Evolutionary conservation across 805 yeast genomes (phyloP), one percentile per base, ranked within the genome.

Genomic region (Pichia paraexigua): DNA sequence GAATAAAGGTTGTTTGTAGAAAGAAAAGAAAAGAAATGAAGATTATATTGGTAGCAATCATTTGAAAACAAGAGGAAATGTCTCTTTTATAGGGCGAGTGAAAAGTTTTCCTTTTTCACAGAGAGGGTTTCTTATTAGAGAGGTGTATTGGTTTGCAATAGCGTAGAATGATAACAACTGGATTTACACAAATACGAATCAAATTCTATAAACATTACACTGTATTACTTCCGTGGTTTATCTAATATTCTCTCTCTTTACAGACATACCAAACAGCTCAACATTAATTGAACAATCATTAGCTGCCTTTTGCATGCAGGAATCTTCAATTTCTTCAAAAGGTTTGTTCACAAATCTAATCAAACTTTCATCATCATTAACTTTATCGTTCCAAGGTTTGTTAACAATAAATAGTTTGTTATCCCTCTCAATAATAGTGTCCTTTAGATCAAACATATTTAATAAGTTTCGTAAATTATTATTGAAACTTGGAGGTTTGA

Each of bases 291-390:
- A 75, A 0, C 78, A 72, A 57, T 82, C 85, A 60, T 80, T 80
- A 28, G 70, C 55, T 7, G 75, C 69, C 52, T 71, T 66, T 8
- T 66, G 58, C 0, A 81, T 77, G 55, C 70, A 76, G 1, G 82
- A 68, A 49, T 82, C 85, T 58, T 81, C 85, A 44, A 82, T 70
- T 56, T 80, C 60, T 56, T 82, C 87, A 63, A 80, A 80, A 13
- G 80, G 69, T 53, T 76, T 72, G 45, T 74, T 59, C 24, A 61
- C 67, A 51, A 77, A 69, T 32, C 71, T 74, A 13, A 63, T 54
- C 54, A 69, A 70, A 8, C 18, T 30, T 24, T 56, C 55, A 13
- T 51, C 54, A 12, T 35, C 57, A 10, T 45, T 8, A 3, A 52
- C 43, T 11, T 30, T 37, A 10, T 57, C 48, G 58, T 52, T 46